Base-by-base conservation (phyloP, 306 rosid species). In the Calophaca sinica region DNA sequence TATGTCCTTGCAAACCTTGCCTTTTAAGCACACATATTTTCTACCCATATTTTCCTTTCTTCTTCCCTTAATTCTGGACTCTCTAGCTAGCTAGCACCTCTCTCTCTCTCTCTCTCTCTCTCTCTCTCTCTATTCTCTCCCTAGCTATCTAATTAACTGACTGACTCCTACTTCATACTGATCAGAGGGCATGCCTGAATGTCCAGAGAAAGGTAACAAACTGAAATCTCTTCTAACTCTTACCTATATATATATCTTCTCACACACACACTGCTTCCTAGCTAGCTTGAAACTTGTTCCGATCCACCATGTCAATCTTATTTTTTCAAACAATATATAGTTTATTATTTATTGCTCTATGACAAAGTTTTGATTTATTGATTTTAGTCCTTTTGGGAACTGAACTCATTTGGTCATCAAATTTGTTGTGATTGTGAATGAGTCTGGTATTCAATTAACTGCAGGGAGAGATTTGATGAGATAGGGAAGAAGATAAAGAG, bases 191-290 rank as follows among this genome's bases (percentile, higher is more conserved):
- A 89, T 91, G 98, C 97, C 85, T 91, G 94, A 89, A 94, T 94
- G 98, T 94, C 97, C 91, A 89, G 93, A 85, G 97, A 89, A 89
- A 94, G 98, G 98, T 93, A 81, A 87, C 70, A 32, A 33, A 64
- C 32, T 61, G 0, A 74, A 73, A 41, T 58, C 67, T 61, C 75
- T 11, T 66, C 46, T 75, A 64, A 31, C 12, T 57, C 38, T 46
- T 15, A 13, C 5, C 4, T 53, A 31, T 50, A 44, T 72, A 64
- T 32, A 53, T 68, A 5, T 20, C 26, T 20, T 20, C 26, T 20
- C 1, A 50, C 45, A n/a, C 45, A 49, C 53, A 49, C 20, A 42
- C 48, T 20, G 26, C 26, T 20, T 20, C 26, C 26, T 20, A 20
- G 26, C 26, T 20, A 20, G 26, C 26, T 20, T 20, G 26, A 20